phyloP scores from a whole-genome alignment of 2,329 filamentous ascomycete genomes.

The Mycosphaerella sp. region DNA sequence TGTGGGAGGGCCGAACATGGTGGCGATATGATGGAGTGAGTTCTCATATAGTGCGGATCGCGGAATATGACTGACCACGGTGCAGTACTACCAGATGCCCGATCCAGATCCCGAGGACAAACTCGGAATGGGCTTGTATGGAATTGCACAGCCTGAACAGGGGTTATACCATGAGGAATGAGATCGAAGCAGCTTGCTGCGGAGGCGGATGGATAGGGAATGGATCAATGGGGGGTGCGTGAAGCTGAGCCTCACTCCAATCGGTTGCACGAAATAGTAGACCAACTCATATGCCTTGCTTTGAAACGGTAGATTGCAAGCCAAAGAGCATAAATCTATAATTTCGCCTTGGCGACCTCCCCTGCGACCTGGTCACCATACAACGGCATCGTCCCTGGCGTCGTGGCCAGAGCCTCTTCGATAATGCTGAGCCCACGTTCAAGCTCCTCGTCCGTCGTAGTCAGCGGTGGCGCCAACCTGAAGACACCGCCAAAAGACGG shows the following conservation, averaged over 20 bases:
- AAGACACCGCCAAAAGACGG: constrained; percentile 30
- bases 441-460: constrained; percentile 28
- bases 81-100: constrained; percentile 29
- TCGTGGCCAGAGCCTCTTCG: constrained; percentile 51
- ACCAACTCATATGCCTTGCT: no score
- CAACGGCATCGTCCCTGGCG: constrained; percentile 38
- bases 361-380: constrained; percentile 11
- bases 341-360: constrained; percentile 5
- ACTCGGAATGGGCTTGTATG: constrained; percentile 32
- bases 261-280: no score
- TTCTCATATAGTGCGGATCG: not conserved
- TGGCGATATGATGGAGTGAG: constrained; percentile 32
- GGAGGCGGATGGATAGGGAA: not conserved
- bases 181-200: not conserved
- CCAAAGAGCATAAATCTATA: not conserved
- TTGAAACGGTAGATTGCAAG: no score
- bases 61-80: not conserved
- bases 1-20: constrained; percentile 34
- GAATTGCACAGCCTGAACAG: constrained; percentile 24
- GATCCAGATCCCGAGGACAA: constrained; percentile 34
- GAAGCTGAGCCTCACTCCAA: no score
- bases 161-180: not conserved
- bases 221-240: not conserved
- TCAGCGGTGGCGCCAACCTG: constrained; percentile 29
- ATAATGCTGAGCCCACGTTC: constrained; percentile 50